Evolutionary conservation across 2,329 filamentous ascomycete genomes (phyloP), one percentile per base, ranked within the genome.

Genomic region (Leptographium wingfieldii): DNA sequence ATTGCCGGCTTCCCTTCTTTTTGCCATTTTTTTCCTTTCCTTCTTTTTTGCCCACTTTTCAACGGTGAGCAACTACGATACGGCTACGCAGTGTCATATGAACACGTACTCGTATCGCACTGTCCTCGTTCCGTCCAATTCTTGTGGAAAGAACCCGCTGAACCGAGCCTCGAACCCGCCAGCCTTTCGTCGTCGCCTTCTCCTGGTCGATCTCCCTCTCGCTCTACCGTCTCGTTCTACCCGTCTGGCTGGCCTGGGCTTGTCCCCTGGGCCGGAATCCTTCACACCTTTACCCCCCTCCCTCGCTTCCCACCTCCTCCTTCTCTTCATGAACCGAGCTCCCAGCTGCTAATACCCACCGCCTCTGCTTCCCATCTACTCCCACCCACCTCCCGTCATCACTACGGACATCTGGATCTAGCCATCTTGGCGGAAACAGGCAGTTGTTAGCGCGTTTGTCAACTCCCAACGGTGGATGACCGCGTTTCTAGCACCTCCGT

Each of bases 41-140:
- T 22, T 55, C 55, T 22, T 55, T 55, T 60, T 48, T 57, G 43
- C 55, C 27, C n/a, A 33, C 55, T 46, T 56, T 56, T 46, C 25
- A 46, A 46, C 38, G 31, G 53, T 35, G 35, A 35, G 35, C 53
- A 35, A 33, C 52, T 31, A 19, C 29, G 29, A 35, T 35, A 19
- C 52, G 31, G 52, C 29, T 35, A 35, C 19, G 43, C 16, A 48
- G 16, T 25, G 43, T 48, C 38, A 40, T 40, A 25, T 48, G 43
- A 48, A 48, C 43, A 11, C 43, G 43, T 53, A 31, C 51, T 16
- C n/a, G 22, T 27, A 53, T 31, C 29, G 12, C 19, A n/a, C 29
- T 22, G 12, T 31, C 27, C 29, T 54, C 29, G 6, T 16, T 11
- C 51, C 27, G 22, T 27, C 27, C 9, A 5, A 38, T 48, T 19